Evolutionary conservation across 164 flowering plant species (phyloP), one percentile per base, ranked within the genome.

Genomic region (Saururus chinensis): DNA sequence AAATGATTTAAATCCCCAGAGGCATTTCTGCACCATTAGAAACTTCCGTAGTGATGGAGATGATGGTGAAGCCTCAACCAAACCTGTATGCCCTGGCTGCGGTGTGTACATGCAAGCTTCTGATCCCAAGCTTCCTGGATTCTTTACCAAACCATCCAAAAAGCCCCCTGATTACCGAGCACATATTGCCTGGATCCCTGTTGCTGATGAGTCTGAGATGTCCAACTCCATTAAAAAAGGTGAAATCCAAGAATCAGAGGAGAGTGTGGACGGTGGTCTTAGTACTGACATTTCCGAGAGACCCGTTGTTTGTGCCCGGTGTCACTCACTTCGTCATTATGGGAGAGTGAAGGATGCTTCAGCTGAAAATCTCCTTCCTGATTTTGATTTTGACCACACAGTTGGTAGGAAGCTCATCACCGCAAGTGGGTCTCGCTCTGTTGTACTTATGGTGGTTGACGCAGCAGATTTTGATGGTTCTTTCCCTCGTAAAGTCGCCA

Each of bases 381-480:
- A 88, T 59, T 93, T 93, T 65, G 99, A 93, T 76, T 90, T 93
- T 45, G 87, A 90, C 74, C 87, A 90, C 67, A 90, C 97, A 0
- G 81, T 93, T 10, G 96, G 99, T 53, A 75, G 80, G 77, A 87
- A 75, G 68, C 52, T 93, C 70, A 78, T 63, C 7, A 72, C 82
- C 3, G 24, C 76, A 0, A 51, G 69, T 1, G 96, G 95, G 51
- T 68, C 83, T 7, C 76, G 96, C 26, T 74, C 88, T 1, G 85
- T 90, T 58, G 91, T 93, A 40, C 57, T 93, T 60, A 75, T 88
- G 87, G 91, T 90, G 19, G 97, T 90, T 24, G 99, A 93, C 70
- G 95, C 89, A 0, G 60, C 80, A 0, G 99, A 93, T 74, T 93
- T 93, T 51, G 96, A 90, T 60, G 99, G 97, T 40, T 87, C 97